Base-by-base conservation (phyloP, 2,329 filamentous ascomycete genomes). In the Bipolaris sorokiniana region DNA sequence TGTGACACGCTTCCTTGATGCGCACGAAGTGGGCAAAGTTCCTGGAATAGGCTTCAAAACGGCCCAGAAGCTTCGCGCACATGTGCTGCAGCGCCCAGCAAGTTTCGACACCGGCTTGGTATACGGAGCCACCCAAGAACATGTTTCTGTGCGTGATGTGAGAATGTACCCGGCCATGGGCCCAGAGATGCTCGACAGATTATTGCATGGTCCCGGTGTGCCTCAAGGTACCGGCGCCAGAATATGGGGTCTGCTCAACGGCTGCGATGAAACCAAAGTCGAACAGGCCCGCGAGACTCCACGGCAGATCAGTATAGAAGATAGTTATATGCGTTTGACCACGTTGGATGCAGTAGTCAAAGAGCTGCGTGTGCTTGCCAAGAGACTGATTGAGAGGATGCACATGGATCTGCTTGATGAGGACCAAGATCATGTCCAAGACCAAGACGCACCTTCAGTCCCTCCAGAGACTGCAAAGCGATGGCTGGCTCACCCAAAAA, bases 241-340 rank as follows among this genome's bases (percentile, higher is more conserved):
- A 64, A 79, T 92, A 3, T 98, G 92, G 92, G 82, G 80, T 16
- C 80, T 97, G 6, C 78, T 98, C 2, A 89, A 97, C 72, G 94
- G 93, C 5, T 82, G 92, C 26, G 94, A 98, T 73, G 79, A 87
- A 50, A 82, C 84, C 0, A 87, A 91, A 56, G 92, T 98, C 16
- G 86, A 87, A 48, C 82, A 87, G 61, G 89, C 87, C 1, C 86
- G 85, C 64, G 84, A 87, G 42, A 77, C 96, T 1, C 94, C 94
- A 0, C 87, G 86, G 1, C 93, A 97, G 75, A 96, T 98, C 72
- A 95, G 91, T 74, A 95, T 98, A 62, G 94, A 98, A 72, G 93
- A 98, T 76, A 95, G 92, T 15, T 98, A 96, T 73, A 83, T 86
- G 22, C 86, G 87, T 0, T 80, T 97, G 1, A 85, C 89, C 64